Percentiles rank a stretch among this genome's conserved stretches.
Evolutionary conservation across 1,284 basidiomycete species (phyloP).

Genomic region (Sanghuangporus baumii): DNA sequence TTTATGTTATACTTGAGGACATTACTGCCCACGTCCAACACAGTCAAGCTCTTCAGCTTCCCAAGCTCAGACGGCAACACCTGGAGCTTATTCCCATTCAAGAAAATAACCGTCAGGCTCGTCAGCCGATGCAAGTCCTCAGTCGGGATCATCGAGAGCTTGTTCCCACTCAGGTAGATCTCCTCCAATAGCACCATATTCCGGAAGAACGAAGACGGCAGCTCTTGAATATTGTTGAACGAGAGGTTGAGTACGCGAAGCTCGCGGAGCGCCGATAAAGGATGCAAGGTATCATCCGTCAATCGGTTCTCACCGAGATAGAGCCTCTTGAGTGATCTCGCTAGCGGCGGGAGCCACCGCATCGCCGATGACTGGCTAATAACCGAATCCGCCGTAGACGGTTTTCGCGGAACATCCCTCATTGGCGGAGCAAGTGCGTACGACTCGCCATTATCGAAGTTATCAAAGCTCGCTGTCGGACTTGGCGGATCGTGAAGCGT

Average conservation of each 20-base stretch:
- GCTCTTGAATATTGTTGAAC: slow-evolving; percentile 93
- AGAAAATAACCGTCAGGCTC: slow-evolving; percentile 69
- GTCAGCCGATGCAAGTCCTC: slow-evolving; percentile 77
- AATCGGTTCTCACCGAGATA: slow-evolving; percentile 90
- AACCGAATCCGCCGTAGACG: slow-evolving; percentile 35
- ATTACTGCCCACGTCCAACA: slow-evolving; percentile 94
- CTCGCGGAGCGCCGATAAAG: slow-evolving; percentile 70
- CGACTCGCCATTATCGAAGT: slow-evolving; percentile 1
- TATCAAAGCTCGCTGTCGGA: slow-evolving; percentile 9
- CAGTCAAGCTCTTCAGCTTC: slow-evolving; percentile 74
- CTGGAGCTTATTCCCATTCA: slow-evolving; percentile 94
- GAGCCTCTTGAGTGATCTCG: slow-evolving; percentile 68
- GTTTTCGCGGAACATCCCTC: slow-evolving; percentile 34
- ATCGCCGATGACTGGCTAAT: slow-evolving; percentile 15
- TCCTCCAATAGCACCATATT: slow-evolving; percentile 71
- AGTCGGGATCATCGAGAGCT: slow-evolving; percentile 83
- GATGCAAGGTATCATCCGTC: slow-evolving; percentile 76
- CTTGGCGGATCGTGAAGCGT: slow-evolving; percentile 64
- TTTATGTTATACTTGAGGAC: slow-evolving; percentile 96
- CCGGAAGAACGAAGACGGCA: slow-evolving; percentile 75
- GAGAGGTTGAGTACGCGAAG: slow-evolving; percentile 86
- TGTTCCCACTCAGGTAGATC: slow-evolving; percentile 92
- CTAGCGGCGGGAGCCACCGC: slow-evolving; percentile 57
- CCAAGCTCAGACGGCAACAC: slow-evolving; percentile 89
- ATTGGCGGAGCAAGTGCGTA: not conserved